Percentiles rank a stretch among this genome's conserved stretches.
These are phyloP conservation scores for Pichia gijzeniarum DNA, from an alignment of 805 yeast genomes.

Conservation along the genomic window DNA sequence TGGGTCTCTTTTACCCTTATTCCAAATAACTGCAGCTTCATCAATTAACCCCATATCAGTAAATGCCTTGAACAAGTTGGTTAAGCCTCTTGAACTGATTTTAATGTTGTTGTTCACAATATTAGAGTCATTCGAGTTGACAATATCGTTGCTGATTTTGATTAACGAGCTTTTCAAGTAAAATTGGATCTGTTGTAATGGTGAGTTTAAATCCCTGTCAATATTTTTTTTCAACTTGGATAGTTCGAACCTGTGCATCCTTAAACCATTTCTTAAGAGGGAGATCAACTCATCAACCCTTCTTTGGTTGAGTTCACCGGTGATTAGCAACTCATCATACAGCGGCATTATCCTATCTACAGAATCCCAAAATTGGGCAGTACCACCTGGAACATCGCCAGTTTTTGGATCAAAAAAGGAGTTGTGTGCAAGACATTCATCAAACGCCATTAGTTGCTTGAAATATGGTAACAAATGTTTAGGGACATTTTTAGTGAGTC, in stretches of 20 bases:
- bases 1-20: constrained; percentile 42
- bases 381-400: constrained; percentile 31
- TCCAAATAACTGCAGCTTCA: constrained; percentile 67
- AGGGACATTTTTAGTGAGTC: constrained; percentile 16
- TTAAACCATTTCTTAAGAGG: constrained; percentile 46
- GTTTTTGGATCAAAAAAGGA: constrained; percentile 28
- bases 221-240: constrained; percentile 49
- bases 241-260: constrained; percentile 47
- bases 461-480: constrained; percentile 41
- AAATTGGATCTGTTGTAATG: constrained; percentile 42
- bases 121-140: background rate
- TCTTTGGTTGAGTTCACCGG: constrained; percentile 40
- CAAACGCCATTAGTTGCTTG: constrained; percentile 45
- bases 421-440: constrained; percentile 37
- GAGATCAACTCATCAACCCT: constrained; percentile 43
- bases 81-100: constrained; percentile 46
- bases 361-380: constrained; percentile 44
- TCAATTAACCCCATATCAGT: constrained; percentile 51
- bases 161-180: constrained; percentile 39
- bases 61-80: constrained; percentile 49
- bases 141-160: constrained; percentile 39
- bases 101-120: constrained; percentile 26
- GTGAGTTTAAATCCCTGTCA: constrained; percentile 46
- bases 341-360: constrained; percentile 43
- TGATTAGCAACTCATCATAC: constrained; percentile 39